Percentiles rank a stretch among this genome's conserved stretches.
phyloP scores from a whole-genome alignment of 768 basidiomycete genomes.

The Serendipita sp. region DNA sequence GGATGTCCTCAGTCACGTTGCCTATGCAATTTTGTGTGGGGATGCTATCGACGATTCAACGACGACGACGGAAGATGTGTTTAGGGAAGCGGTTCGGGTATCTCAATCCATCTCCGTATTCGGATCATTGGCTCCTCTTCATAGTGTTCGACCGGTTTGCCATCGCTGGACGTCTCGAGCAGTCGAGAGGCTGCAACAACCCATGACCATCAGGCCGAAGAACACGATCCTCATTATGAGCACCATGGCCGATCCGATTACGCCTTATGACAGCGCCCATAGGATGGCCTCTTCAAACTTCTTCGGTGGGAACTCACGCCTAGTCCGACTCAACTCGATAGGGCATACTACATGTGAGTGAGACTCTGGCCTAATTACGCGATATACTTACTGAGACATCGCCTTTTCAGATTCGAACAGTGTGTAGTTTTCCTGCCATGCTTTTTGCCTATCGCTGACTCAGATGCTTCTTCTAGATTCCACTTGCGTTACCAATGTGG shows the following conservation, averaged over 20 bases:
- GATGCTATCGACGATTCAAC: neutral
- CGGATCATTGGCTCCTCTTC: neutral
- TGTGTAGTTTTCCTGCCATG: neutral
- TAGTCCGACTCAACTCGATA: neutral
- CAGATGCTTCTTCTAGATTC: neutral
- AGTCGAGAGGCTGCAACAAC: neutral
- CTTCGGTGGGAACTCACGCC: neutral
- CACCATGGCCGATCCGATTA: neutral
- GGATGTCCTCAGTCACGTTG: neutral
- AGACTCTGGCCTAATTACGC: neutral
- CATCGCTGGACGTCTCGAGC: neutral
- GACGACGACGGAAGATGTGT: neutral
- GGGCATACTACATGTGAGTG: neutral
- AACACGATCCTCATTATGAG: neutral
- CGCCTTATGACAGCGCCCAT: neutral
- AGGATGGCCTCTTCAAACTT: neutral
- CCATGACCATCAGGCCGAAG: neutral
- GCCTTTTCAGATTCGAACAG: neutral
- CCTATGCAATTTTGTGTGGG: neutral
- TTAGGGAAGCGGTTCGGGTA: neutral
- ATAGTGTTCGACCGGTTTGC: neutral
- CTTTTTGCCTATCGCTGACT: neutral
- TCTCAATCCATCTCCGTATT: neutral
- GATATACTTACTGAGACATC: neutral
- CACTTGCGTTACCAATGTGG: neutral